Percentiles rank a stretch among this genome's conserved stretches.
Conservation (phyloP, 1,284 basidiomycete genomes). For the Cutaneotrichosporon sp. region DNA sequence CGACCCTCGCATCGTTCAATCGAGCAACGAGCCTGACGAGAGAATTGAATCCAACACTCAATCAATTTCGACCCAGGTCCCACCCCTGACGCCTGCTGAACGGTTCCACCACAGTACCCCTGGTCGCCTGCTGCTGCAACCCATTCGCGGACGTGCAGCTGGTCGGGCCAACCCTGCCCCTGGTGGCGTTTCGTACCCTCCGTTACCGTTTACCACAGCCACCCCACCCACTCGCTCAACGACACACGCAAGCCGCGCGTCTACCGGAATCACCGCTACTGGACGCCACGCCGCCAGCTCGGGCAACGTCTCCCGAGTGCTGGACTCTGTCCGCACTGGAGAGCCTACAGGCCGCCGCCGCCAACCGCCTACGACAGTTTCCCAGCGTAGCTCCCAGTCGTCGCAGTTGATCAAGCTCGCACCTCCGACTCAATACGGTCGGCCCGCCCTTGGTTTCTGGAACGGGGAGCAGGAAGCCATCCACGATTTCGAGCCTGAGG, state of each 20-base stretch:
- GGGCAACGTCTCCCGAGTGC: not conserved
- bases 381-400: not conserved
- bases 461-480: not conserved
- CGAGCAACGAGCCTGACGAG: constrained; percentile 9
- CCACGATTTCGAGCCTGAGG: constrained; percentile 2
- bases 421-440: not conserved
- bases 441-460: not conserved
- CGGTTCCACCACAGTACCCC: not conserved
- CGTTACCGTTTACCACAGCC: not conserved
- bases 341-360: not conserved
- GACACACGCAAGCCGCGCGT: not conserved
- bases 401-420: not conserved
- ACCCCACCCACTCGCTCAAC: not conserved
- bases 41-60: not conserved
- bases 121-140: not conserved
- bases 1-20: constrained; percentile 9
- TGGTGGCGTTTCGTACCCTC: not conserved
- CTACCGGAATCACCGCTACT: not conserved
- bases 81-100: not conserved
- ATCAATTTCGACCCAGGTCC: not conserved
- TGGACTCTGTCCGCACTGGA: not conserved
- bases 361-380: not conserved
- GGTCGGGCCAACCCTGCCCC: not conserved
- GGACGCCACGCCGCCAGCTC: not conserved
- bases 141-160: not conserved